Conservation (phyloP, 192 early-diverging fungal species). For the Rhizophagus prolifer region DNA sequence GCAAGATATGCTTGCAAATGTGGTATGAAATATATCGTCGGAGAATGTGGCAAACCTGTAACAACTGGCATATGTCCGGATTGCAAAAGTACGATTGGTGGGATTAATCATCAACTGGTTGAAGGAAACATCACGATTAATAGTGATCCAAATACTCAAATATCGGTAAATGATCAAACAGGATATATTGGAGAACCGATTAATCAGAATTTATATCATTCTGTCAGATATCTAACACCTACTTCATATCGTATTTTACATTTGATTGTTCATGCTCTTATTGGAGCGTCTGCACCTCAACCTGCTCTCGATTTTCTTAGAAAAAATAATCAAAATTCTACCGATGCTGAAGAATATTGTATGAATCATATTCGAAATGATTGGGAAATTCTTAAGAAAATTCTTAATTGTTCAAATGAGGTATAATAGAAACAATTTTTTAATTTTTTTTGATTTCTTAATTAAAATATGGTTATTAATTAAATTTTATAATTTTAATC, state of each 20-base stretch:
- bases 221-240: not conserved
- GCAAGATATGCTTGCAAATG: conserved; percentile 14
- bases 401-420: conserved; percentile 20
- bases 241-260: conserved; percentile 10
- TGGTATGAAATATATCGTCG: conserved; percentile 28
- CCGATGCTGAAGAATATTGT: not conserved
- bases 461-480: not conserved
- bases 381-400: conserved; percentile 20
- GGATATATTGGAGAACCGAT: conserved; percentile 19
- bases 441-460: no score
- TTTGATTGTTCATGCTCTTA: conserved; percentile 27
- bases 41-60: no score
- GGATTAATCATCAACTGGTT: not conserved
- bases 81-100: not conserved
- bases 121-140: not conserved
- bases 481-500: not conserved
- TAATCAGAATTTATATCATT: not conserved
- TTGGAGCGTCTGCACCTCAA: no score
- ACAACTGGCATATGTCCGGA: not conserved
- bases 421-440: not conserved
- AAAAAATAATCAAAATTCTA: not conserved
- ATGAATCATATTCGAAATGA: no score
- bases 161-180: not conserved
- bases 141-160: no score
- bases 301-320: not conserved